These are phyloP conservation scores for Saturnispora saitoi DNA, from an alignment of 805 yeast species.

Conservation along the genomic window DNA sequence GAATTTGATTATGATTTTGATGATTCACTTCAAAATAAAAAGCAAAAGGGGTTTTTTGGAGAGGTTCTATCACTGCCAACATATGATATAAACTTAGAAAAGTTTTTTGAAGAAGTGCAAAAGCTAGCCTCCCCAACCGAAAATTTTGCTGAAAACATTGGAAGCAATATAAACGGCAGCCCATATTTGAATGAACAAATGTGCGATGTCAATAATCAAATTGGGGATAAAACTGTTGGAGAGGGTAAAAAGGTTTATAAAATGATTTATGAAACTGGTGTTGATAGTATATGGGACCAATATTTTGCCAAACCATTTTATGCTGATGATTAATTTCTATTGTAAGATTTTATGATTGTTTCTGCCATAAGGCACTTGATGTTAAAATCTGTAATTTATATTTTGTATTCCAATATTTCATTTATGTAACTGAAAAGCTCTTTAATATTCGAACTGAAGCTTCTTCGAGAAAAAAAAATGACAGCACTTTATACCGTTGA, in stretches of 20 bases:
- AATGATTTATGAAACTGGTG: slow-evolving; percentile 53
- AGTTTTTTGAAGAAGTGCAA: slow-evolving; percentile 42
- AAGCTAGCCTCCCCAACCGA: slow-evolving; percentile 21
- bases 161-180: slow-evolving; percentile 14
- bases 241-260: slow-evolving; percentile 54
- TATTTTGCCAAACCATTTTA: slow-evolving; percentile 33
- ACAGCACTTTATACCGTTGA: too few species aligned
- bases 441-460: too few species aligned
- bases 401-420: too few species aligned
- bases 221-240: slow-evolving; percentile 1
- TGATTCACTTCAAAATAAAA: slow-evolving; percentile 3
- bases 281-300: slow-evolving; percentile 64
- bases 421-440: too few species aligned
- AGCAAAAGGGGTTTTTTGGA: background rate
- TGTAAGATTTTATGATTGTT: background rate
- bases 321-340: slow-evolving; percentile 12
- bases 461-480: too few species aligned
- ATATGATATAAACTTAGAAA: slow-evolving; percentile 31
- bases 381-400: background rate
- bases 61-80: slow-evolving; percentile 25
- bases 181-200: background rate
- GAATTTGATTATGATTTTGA: background rate
- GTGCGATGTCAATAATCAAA: background rate
- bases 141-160: slow-evolving; percentile 10
- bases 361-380: background rate